Evolutionary conservation across 768 basidiomycete species (phyloP).

Genomic region (Ramaria sp.): DNA sequence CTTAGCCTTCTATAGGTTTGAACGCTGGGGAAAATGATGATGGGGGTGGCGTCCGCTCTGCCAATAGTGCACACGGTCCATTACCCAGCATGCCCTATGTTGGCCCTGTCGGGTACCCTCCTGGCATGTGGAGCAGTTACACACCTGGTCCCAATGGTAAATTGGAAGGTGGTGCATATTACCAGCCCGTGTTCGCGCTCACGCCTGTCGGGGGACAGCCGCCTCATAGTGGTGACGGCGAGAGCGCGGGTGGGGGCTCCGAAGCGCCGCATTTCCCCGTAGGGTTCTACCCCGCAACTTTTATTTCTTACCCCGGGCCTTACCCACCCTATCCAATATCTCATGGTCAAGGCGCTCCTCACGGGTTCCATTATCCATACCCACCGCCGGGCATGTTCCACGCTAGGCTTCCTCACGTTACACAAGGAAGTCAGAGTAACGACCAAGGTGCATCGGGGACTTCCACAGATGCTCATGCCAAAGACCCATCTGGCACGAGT

Average conservation of each 20-base stretch:
- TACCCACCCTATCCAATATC: constrained; percentile 40
- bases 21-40: constrained; percentile 3
- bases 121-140: constrained; percentile 47
- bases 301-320: constrained; percentile 32
- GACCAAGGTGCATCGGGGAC: not conserved
- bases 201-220: constrained; percentile 27
- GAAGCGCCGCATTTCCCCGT: constrained; percentile 21
- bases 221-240: constrained; percentile 28
- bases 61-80: constrained; percentile 19
- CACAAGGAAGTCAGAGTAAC: not conserved
- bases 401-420: not conserved
- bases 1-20: constrained; percentile 2
- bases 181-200: constrained; percentile 32
- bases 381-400: constrained; percentile 6
- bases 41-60: not conserved
- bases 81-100: constrained; percentile 43
- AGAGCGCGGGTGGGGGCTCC: constrained; percentile 28
- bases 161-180: constrained; percentile 31
- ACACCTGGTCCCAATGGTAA: constrained; percentile 26
- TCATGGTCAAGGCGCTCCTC: constrained; percentile 4
- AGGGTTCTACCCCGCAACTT: constrained; percentile 37
- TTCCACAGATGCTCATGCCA: not conserved
- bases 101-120: constrained; percentile 38
- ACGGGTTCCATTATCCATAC: constrained; percentile 9
- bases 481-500: not conserved